phyloP scores from a whole-genome alignment of 345 rosid genomes.

The thale cress (Arabidopsis thaliana) region TAIR10.1 NC_003071.7:17732001-17732500 shows the following conservation, averaged over 20 bases:
- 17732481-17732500: not conserved
- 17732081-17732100: slow-evolving; percentile 36
- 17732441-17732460: slow-evolving; percentile 7
- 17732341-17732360: slow-evolving; percentile 17
- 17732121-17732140: slow-evolving; percentile 33
- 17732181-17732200: not conserved
- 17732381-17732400: slow-evolving; percentile 15
- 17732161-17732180: not conserved
- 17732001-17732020: slow-evolving; percentile 36
- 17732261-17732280: slow-evolving; percentile 49
- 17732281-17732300: not conserved
- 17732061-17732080: slow-evolving; percentile 45
- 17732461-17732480: not conserved
- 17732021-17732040: slow-evolving; percentile 38
- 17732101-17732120: slow-evolving; percentile 35
- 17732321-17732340: not conserved
- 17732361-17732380: slow-evolving; percentile 18
- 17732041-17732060: slow-evolving; percentile 21
- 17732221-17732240: slow-evolving; percentile 52
- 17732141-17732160: slow-evolving; percentile 9
- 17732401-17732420: not conserved
- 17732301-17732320: too few relatives aligned
- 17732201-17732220: slow-evolving; percentile 48
- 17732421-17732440: slow-evolving; percentile 5
- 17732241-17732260: slow-evolving; percentile 50